Base-by-base conservation (phyloP, 129 eudicot genomes). In the Flaveria brownii region DNA sequence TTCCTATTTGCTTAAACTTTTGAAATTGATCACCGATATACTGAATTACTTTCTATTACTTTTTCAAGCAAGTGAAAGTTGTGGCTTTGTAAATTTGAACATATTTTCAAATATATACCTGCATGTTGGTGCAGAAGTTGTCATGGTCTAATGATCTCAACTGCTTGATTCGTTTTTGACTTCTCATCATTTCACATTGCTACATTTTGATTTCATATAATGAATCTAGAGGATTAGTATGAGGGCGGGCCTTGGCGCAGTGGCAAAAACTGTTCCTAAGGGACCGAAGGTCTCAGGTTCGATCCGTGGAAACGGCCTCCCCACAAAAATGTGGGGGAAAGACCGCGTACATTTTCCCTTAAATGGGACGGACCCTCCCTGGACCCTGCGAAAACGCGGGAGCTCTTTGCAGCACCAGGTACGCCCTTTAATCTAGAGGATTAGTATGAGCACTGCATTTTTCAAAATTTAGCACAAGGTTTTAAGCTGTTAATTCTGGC, bases 1-100 rank as follows among this genome's bases (percentile, higher is more conserved):
- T 72, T 83, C 59, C 50, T 46, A 61, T 74, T 23, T 0, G 47
- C 56, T 20, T 17, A 45, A 23, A 57, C 70, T 72, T 36, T 60
- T 62, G 11, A 41, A 42, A 13, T 4, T 39, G 8, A 17, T 49
- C 26, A 50, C 39, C 5, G 18, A 62, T 33, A 33, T 14, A 9
- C 45, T 61, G 12, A 13, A 75, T 33, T 17, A n/a, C 47, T 13
- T 26, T 75, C 42, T 47, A 75, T 60, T 25, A 28, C 28, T 30
- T 28, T 49, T 22, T 11, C 23, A 64, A 33, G 14, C 20, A 51
- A 65, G 66, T 66, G 66, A 30, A 30, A 50, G 66, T 51, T 33
- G 2, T 50, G 17, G 28, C 30, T 67, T 41, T 6, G 16, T 42
- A 47, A 14, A 20, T 23, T 47, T 15, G 22, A 64, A 64, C 28